These are phyloP conservation scores for Barbatosphaeria neglecta DNA, from an alignment of 495 filamentous ascomycete genomes.

Conservation along the genomic window DNA sequence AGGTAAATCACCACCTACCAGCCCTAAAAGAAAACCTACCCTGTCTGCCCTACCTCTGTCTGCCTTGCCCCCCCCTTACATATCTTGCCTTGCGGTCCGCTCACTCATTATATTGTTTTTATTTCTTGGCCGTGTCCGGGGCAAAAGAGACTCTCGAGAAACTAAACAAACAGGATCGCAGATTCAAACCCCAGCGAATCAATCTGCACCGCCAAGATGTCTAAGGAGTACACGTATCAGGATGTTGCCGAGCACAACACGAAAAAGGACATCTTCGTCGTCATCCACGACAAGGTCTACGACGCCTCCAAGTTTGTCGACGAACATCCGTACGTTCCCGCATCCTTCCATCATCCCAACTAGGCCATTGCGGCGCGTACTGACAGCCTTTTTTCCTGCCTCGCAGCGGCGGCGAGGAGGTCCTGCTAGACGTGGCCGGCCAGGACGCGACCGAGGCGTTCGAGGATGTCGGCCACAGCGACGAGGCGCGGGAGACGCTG, in stretches of 20 bases:
- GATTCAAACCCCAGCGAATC: too few species aligned
- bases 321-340: constrained; percentile 88
- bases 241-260: constrained; percentile 79
- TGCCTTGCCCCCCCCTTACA: background rate
- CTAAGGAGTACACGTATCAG: constrained; percentile 69
- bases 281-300: constrained; percentile 96
- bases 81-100: background rate
- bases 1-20: too few species aligned
- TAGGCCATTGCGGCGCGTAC: background rate
- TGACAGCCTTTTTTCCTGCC: constrained; percentile 4
- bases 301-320: constrained; percentile 79
- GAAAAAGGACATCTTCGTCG: constrained; percentile 91
- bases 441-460: constrained; percentile 98
- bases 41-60: background rate
- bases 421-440: constrained; percentile 88
- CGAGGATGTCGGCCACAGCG: constrained; percentile 98
- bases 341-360: background rate
- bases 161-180: background rate
- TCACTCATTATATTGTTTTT: background rate
- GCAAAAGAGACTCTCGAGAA: too few species aligned
- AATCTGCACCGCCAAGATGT: constrained; percentile 41
- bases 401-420: constrained; percentile 89
- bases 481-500: constrained; percentile 94
- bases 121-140: too few species aligned
- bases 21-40: too few species aligned